phyloP scores from a whole-genome alignment of 2,329 filamentous ascomycete genomes.

The Penicillium sp. region DNA sequence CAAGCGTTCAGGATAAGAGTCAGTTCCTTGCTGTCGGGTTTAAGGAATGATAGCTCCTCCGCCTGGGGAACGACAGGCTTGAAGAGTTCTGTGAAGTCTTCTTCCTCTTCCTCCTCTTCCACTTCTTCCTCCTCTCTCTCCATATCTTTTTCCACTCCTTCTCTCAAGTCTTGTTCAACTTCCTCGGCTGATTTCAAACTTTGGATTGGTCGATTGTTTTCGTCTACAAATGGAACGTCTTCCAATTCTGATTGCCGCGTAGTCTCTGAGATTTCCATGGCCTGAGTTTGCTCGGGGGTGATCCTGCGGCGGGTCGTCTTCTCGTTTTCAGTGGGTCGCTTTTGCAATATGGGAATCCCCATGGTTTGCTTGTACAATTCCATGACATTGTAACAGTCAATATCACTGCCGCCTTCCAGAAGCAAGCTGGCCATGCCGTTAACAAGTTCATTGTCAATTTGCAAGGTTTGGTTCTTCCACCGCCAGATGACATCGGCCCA shows the following conservation, averaged over 20 bases:
- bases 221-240: conserved; percentile 33
- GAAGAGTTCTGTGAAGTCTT: conserved; percentile 36
- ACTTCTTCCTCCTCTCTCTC: conserved; percentile 16
- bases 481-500: conserved; percentile 78
- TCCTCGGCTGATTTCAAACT: conserved; percentile 20
- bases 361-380: conserved; percentile 78
- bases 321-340: conserved; percentile 21
- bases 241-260: conserved; percentile 11
- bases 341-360: conserved; percentile 56
- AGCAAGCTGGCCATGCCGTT: conserved; percentile 77
- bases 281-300: conserved; percentile 1
- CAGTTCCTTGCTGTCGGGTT: conserved; percentile 57
- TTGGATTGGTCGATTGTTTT: conserved; percentile 14
- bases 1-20: conserved; percentile 67
- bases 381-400: conserved; percentile 69
- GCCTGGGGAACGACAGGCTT: conserved; percentile 28
- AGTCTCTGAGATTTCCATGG: conserved; percentile 3
- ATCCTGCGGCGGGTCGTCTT: conserved; percentile 8
- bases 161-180: conserved; percentile 4
- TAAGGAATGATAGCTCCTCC: conserved; percentile 36
- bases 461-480: conserved; percentile 69
- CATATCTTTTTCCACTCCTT: conserved; percentile 13
- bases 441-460: conserved; percentile 75
- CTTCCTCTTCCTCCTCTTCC: conserved; percentile 20
- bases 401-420: conserved; percentile 58